Base-by-base conservation (phyloP, 2,329 filamentous ascomycete species). In the Davidsoniella australis region DNA sequence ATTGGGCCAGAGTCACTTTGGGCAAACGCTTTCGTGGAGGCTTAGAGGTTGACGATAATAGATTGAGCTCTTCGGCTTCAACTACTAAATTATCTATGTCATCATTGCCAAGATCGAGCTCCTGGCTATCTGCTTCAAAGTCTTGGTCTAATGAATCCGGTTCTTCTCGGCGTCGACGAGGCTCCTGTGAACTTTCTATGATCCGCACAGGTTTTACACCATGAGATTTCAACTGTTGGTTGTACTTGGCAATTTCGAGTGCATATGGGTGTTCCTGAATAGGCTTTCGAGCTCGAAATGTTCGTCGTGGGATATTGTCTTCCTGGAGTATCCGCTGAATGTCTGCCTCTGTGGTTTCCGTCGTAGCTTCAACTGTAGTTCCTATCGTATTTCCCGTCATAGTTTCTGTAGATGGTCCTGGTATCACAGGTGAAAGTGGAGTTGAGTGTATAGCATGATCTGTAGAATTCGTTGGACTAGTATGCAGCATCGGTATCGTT, bases 251-350 rank as follows among this genome's bases (percentile, higher is more conserved):
- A 56, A 68, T 71, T 54, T 78, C 75, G 3, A 77, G 61, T 5
- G 71, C 60, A 54, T 78, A 78, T 3, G 75, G 75, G 41, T 76
- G 73, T 56, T 77, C 66, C 57, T 78, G 75, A 5, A 78, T 78
- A 1, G 73, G 73, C 53, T 77, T 78, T 17, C 75, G 68, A 1
- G 73, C 72, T 5, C 75, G 67, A n/a, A 78, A 61, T 3, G 70
- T 74, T 33, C 73, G 67, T 20, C 26, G 33, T 8, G 48, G 44
- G 9, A 47, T 8, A 37, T n/a, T 24, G 4, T 33, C 29, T 33
- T 33, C 29, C 29, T 33, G 24, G 16, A 17, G 3, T 9, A 33
- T 9, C 12, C 7, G 29, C 29, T 9, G 29, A 33, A 33, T 9
- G 12, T 33, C 29, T 33, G 29, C 29, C 12, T 33, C 29, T 33